These are phyloP conservation scores for Phylloporus sp. DNA, from an alignment of 768 basidiomycete genomes.

Conservation along the genomic window DNA sequence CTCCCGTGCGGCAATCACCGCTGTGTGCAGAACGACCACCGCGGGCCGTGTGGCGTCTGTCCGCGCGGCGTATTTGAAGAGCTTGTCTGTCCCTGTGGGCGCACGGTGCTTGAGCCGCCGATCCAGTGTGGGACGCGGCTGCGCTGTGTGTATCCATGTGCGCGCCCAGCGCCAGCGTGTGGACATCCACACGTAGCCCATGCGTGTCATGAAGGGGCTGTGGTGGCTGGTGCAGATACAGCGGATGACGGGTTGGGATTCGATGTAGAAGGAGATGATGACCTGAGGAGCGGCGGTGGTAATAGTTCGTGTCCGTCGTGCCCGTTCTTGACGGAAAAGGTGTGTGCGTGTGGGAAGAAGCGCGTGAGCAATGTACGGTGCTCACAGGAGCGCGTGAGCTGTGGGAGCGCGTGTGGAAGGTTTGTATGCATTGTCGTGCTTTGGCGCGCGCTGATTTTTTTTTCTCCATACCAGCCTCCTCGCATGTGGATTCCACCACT, in stretches of 20 bases:
- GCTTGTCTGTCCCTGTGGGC: slow-evolving; percentile 79
- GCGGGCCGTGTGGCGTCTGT: slow-evolving; percentile 77
- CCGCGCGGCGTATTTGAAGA: slow-evolving; percentile 90
- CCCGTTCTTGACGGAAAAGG: slow-evolving; percentile 70
- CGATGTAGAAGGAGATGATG: not conserved
- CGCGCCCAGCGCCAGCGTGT: slow-evolving; percentile 63
- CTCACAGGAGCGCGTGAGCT: slow-evolving; percentile 74
- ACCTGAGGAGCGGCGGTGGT: not conserved
- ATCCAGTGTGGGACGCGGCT: slow-evolving; percentile 84
- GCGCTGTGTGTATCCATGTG: slow-evolving; percentile 77
- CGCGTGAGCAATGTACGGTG: slow-evolving; percentile 76
- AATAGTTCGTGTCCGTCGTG: slow-evolving; percentile 73
- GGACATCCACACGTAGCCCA: slow-evolving; percentile 80
- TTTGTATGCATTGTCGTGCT: slow-evolving; percentile 30
- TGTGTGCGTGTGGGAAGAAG: slow-evolving; percentile 89
- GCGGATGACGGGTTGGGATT: slow-evolving; percentile 18
- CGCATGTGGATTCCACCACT: slow-evolving; percentile 86
- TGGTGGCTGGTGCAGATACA: slow-evolving; percentile 26
- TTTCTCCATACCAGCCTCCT: slow-evolving; percentile 44
- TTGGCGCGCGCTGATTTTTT: not conserved
- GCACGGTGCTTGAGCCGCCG: slow-evolving; percentile 86
- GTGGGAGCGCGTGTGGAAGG: slow-evolving; percentile 80
- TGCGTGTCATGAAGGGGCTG: slow-evolving; percentile 71
- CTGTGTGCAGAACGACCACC: slow-evolving; percentile 81
- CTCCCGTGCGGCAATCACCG: slow-evolving; percentile 74